phyloP scores from a whole-genome alignment of 2,329 filamentous ascomycete species.

The Cercospora zeae-maydis region DNA sequence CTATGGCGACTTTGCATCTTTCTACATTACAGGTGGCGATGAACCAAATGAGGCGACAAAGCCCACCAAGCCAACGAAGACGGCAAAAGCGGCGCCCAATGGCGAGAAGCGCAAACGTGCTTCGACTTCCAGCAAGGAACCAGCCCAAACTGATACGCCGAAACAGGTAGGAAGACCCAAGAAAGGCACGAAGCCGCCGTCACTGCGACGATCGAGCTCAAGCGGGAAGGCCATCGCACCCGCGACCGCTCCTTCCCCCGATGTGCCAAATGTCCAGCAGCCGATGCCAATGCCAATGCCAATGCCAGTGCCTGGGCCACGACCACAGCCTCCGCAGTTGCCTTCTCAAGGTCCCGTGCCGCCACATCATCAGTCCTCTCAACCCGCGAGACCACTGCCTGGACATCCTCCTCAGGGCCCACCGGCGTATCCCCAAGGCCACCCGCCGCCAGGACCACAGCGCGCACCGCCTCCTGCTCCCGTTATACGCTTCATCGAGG shows the following conservation, averaged over 20 bases:
- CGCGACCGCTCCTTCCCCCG: not conserved
- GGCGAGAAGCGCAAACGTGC: constrained; percentile 8
- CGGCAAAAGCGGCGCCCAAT: not conserved
- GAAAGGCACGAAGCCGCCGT: constrained; percentile 4
- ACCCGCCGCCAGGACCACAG: constrained; percentile 13
- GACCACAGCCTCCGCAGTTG: not conserved
- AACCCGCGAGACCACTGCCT: not conserved
- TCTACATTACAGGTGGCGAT: constrained; percentile 32
- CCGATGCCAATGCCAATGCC: not conserved
- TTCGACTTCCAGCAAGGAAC: constrained; percentile 38
- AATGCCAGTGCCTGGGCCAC: not conserved
- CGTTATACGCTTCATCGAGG: constrained; percentile 25
- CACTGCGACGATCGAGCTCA: not conserved
- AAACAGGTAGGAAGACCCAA: constrained; percentile 3
- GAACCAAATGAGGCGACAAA: constrained; percentile 17
- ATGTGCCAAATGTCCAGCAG: constrained; percentile 3
- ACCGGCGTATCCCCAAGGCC: constrained; percentile 5
- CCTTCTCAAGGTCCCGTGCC: not conserved
- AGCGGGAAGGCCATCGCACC: constrained; percentile 3
- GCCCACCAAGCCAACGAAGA: constrained; percentile 11
- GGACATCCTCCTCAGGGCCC: constrained; percentile 4
- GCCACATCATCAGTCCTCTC: not conserved
- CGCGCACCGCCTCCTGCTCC: constrained; percentile 11
- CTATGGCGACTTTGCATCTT: constrained; percentile 35
- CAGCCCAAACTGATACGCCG: constrained; percentile 40